Evolutionary conservation across 306 rosid species (phyloP), one percentile per base, ranked within the genome.

Genomic region (Chamaecrista fasciculata): DNA sequence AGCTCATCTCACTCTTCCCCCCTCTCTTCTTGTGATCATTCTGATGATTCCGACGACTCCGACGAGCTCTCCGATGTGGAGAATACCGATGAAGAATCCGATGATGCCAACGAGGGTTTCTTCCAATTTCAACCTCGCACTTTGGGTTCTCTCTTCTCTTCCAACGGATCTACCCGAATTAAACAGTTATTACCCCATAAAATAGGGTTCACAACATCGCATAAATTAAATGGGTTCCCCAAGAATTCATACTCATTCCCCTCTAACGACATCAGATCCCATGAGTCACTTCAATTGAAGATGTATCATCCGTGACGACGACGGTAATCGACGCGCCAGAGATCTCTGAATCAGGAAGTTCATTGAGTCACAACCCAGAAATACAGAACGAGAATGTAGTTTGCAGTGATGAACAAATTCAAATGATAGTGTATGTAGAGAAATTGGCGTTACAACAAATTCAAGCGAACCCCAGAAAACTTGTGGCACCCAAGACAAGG

Each of bases 41-140:
- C 80, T 19, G 89, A 83, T 47, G 16, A 85, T 61, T 76, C 96
- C 4, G 93, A 86, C n/a, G 88, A 88, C 68, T 53, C 86, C 3
- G 96, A 86, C 33, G 96, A 86, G 66, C 79, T 85, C 46, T 75
- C 84, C 0, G 96, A 86, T 52, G 76, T 74, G 81, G 80, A 77
- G 52, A 77, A 79, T 52, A 57, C 71, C 48, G 90, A 86, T 24
- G 82, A 71, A 10, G 73, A 71, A 11, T 66, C 77, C 10, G 90
- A 85, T 59, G 91, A 86, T 55, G 57, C 79, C 55, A 81, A 78
- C 4, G 93, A 88, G 55, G 80, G 89, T 62, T 88, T 77, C 81
- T 84, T 88, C 82, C 89, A 91, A 78, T 91, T 91, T 80, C 86
- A 83, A 31, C 96, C 96, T 8, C 84, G 82, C 24, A 86, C 89